phyloP scores from a whole-genome alignment of 306 rosid species.

The barrel medic (Medicago truncatula) region MtrunA17r5.0-ANR NC_053048.1:54757001-54757500 shows the following conservation, averaged over 20 bases:
- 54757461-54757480: neutral
- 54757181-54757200: no score
- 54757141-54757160: no score
- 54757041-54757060: no score
- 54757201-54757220: no score
- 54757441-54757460: neutral
- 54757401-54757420: neutral
- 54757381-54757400: slow-evolving; percentile 6
- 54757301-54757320: neutral
- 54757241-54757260: neutral
- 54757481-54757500: neutral
- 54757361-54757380: slow-evolving; percentile 9
- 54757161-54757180: no score
- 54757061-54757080: no score
- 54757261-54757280: neutral
- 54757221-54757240: no score
- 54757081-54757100: no score
- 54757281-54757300: neutral
- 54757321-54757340: neutral
- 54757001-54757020: no score
- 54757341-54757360: neutral
- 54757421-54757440: neutral
- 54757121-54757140: no score
- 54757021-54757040: no score
- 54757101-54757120: no score